A percentile compares a stretch with the other conserved stretches of the same genome.
Evolutionary conservation across 805 yeast species (phyloP).

Genomic region (Cyberlindnera subsufficiens): DNA sequence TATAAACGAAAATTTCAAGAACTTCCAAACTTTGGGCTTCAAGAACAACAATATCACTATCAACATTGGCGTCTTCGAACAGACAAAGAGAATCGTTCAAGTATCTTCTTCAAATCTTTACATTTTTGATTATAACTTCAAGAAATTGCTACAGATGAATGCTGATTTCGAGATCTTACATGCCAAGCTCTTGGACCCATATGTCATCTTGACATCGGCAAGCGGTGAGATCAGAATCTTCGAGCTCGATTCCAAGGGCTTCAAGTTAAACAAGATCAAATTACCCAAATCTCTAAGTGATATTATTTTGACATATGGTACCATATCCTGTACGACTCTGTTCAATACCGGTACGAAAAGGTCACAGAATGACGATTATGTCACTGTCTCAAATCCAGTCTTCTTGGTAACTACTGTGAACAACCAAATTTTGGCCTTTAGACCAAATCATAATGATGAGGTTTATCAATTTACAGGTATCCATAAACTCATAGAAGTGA

Average conservation of each 20-base stretch:
- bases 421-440: slow-evolving; percentile 62
- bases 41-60: slow-evolving; percentile 59
- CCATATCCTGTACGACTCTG: slow-evolving; percentile 47
- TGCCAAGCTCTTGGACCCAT: slow-evolving; percentile 58
- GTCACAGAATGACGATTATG: slow-evolving; percentile 17
- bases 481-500: slow-evolving; percentile 33
- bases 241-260: slow-evolving; percentile 34
- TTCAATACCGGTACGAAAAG: slow-evolving; percentile 30
- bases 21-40: slow-evolving; percentile 57
- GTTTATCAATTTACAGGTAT: slow-evolving; percentile 33
- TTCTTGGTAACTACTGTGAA: slow-evolving; percentile 74
- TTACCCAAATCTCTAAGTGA: slow-evolving; percentile 32
- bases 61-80: slow-evolving; percentile 55
- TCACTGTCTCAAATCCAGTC: slow-evolving; percentile 28
- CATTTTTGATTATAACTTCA: slow-evolving; percentile 58
- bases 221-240: slow-evolving; percentile 66
- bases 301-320: slow-evolving; percentile 64
- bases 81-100: slow-evolving; percentile 60
- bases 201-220: slow-evolving; percentile 54
- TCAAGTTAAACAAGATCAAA: slow-evolving; percentile 29
- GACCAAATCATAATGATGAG: slow-evolving; percentile 39
- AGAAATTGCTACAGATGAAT: slow-evolving; percentile 42
- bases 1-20: slow-evolving; percentile 54
- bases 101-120: slow-evolving; percentile 62
- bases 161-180: slow-evolving; percentile 58